A percentile compares a stretch with the other conserved stretches of the same genome.
Evolutionary conservation across 2,329 filamentous ascomycete genomes (phyloP).

Genomic region (Fonsecaea monophora): DNA sequence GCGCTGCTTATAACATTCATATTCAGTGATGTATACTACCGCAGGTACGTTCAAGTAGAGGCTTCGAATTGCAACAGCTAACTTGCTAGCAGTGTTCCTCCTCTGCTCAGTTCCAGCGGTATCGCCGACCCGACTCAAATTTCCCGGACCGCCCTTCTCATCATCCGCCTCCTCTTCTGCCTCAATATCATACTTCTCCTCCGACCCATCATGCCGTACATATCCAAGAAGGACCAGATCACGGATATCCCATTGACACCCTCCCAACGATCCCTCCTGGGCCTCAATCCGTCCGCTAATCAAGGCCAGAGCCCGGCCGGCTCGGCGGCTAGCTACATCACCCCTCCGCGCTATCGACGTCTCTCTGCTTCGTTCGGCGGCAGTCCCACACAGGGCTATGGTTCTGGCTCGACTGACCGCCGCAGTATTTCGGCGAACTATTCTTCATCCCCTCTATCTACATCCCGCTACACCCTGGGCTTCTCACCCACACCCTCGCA

Average conservation of each 20-base stretch:
- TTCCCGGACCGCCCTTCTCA: constrained; percentile 57
- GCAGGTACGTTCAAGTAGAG: constrained; percentile 20
- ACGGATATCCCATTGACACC: constrained; percentile 89
- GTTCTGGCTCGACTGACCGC: constrained; percentile 56
- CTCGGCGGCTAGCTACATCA: constrained; percentile 61
- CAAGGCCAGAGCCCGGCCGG: constrained; percentile 66
- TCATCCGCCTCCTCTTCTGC: constrained; percentile 67
- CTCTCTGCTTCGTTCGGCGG: constrained; percentile 58
- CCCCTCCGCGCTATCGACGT: constrained; percentile 82
- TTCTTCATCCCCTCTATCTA: constrained; percentile 36
- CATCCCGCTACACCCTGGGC: constrained; percentile 31
- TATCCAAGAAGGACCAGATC: constrained; percentile 76
- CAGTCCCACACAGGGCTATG: constrained; percentile 33
- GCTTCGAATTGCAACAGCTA: constrained; percentile 29
- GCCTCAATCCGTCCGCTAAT: constrained; percentile 73
- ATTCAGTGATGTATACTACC: constrained; percentile 43
- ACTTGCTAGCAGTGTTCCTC: constrained; percentile 44
- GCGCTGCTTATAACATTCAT: constrained; percentile 60
- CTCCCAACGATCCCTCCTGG: constrained; percentile 83
- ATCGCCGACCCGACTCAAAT: constrained; percentile 45
- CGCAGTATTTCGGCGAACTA: constrained; percentile 44
- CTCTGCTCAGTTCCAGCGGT: constrained; percentile 44
- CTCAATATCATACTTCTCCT: constrained; percentile 75
- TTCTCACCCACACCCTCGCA: constrained; percentile 49
- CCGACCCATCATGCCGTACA: constrained; percentile 64